These are phyloP conservation scores for Botrytis fabae DNA, from an alignment of 2,329 filamentous ascomycete species.

Conservation along the genomic window DNA sequence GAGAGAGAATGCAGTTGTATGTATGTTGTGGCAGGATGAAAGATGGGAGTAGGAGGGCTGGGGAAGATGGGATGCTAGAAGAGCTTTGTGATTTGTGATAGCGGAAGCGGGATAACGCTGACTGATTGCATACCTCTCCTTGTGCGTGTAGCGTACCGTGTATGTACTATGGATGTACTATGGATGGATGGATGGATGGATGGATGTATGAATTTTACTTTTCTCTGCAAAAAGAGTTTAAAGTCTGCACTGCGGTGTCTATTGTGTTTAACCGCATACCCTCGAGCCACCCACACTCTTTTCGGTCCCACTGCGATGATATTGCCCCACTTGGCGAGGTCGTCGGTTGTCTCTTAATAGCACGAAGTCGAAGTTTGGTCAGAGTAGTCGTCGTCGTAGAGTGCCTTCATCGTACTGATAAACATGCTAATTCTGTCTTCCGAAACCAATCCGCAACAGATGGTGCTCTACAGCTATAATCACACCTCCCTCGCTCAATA, in stretches of 20 bases:
- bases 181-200: no score
- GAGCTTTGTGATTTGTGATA: background rate
- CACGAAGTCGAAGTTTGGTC: no score
- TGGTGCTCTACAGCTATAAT: no score
- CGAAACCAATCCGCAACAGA: background rate
- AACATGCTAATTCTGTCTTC: background rate
- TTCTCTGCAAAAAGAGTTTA: slow-evolving; percentile 1
- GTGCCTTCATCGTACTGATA: background rate
- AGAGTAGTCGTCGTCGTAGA: background rate
- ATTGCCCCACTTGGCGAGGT: background rate
- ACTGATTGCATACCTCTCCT: background rate
- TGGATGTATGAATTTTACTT: background rate
- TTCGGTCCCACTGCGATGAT: background rate
- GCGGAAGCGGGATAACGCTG: no score
- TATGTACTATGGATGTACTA: no score
- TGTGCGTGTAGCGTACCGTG: no score
- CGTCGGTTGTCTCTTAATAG: no score
- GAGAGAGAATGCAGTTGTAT: no score
- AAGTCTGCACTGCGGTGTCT: background rate
- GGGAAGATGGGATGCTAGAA: background rate
- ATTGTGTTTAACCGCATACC: background rate
- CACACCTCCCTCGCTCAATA: no score
- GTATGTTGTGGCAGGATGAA: background rate
- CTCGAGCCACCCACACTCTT: background rate
- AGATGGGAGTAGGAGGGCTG: background rate